Conservation (phyloP, 2,329 filamentous ascomycete genomes). For the Arachnomyces sp. region DNA sequence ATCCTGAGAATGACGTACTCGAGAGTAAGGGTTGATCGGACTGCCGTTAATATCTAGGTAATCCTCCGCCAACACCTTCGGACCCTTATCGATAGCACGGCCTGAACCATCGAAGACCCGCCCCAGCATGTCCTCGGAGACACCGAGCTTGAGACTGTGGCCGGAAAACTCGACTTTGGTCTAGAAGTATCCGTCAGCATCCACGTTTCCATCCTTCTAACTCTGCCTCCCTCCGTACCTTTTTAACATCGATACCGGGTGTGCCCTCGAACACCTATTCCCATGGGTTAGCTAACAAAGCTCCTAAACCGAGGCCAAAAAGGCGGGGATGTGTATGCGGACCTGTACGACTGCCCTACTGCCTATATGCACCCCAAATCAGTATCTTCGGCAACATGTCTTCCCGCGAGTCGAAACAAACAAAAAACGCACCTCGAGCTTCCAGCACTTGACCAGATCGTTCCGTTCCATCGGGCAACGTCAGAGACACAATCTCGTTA, state of each 20-base stretch:
- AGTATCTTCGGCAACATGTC: constrained; percentile 9
- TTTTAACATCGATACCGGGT: constrained; percentile 96
- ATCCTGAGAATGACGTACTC: constrained; percentile 51
- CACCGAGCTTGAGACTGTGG: constrained; percentile 94
- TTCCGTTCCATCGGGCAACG: constrained; percentile 88
- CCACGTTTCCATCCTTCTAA: constrained; percentile 7
- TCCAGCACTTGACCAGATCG: constrained; percentile 94
- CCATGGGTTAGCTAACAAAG: constrained; percentile 15
- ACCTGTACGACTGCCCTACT: constrained; percentile 94
- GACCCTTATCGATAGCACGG: constrained; percentile 96
- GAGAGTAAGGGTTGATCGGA: constrained; percentile 96
- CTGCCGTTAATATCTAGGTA: constrained; percentile 98
- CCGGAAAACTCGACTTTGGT: constrained; percentile 97
- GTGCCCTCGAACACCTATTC: constrained; percentile 96
- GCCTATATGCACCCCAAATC: constrained; percentile 46
- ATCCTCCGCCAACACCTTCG: constrained; percentile 94
- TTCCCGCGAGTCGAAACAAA: neutral
- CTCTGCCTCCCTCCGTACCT: constrained; percentile 48
- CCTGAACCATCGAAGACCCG: constrained; percentile 98
- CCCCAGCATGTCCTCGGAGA: constrained; percentile 98
- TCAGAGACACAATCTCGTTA: constrained; percentile 96
- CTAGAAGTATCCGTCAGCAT: constrained; percentile 42
- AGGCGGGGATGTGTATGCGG: constrained; percentile 23
- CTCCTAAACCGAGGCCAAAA: neutral
- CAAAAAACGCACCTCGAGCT: constrained; percentile 66